Percentiles rank a stretch among this genome's conserved stretches.
Conservation (phyloP, 2,329 filamentous ascomycete genomes). For the Curvularia sp. region DNA sequence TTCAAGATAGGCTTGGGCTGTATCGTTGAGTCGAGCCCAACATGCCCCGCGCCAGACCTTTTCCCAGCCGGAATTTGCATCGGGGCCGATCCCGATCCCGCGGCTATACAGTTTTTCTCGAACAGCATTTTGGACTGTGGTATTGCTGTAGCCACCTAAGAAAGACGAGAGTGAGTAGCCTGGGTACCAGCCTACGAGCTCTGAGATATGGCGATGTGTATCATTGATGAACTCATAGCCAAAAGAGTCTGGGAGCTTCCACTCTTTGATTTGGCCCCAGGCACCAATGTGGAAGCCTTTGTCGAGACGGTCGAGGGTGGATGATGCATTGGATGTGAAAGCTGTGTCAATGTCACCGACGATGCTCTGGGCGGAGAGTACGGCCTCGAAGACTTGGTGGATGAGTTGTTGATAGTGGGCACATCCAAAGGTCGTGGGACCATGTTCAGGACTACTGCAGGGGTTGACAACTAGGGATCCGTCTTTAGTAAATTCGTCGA, state of each 20-base stretch:
- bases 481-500: conserved; percentile 60
- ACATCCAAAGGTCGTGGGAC: conserved; percentile 60
- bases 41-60: conserved; percentile 66
- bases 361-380: conserved; percentile 29
- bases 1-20: conserved; percentile 58
- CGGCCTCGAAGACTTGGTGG: conserved; percentile 48
- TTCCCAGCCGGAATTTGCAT: conserved; percentile 64
- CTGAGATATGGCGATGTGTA: conserved; percentile 63
- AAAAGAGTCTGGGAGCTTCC: conserved; percentile 55
- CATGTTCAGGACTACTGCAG: conserved; percentile 66
- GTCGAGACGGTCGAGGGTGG: conserved; percentile 57
- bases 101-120: conserved; percentile 56
- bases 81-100: conserved; percentile 56
- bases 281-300: conserved; percentile 59
- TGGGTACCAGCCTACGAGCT: conserved; percentile 65
- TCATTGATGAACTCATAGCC: conserved; percentile 54
- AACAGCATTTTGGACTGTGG: conserved; percentile 56
- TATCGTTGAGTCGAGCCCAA: conserved; percentile 64
- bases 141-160: conserved; percentile 54
- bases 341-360: conserved; percentile 39
- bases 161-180: conserved; percentile 59
- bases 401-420: conserved; percentile 63
- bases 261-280: conserved; percentile 59
- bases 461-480: conserved; percentile 63
- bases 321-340: conserved; percentile 50